Conservation (phyloP, 208 protist genomes). For the Tritrichomonas foetus region DNA sequence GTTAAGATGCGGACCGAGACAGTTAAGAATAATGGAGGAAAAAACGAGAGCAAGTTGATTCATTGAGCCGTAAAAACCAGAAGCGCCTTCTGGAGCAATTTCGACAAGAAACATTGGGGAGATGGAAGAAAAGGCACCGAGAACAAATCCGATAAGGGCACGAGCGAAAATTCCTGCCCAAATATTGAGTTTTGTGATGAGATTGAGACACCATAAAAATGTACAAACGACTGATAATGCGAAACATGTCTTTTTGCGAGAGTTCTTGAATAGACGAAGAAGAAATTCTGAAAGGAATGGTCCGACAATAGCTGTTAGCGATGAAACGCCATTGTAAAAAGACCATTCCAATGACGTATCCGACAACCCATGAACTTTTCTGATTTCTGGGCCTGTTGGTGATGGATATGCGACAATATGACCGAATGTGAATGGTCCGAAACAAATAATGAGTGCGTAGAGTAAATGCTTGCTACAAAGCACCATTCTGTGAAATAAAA, state of each 20-base stretch:
- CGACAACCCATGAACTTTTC: background rate
- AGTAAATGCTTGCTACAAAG: background rate
- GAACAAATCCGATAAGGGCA: background rate
- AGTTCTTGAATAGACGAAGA: too few species aligned
- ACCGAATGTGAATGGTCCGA: background rate
- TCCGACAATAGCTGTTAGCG: background rate
- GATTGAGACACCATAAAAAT: background rate
- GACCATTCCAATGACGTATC: background rate
- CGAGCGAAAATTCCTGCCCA: background rate
- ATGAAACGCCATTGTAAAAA: background rate
- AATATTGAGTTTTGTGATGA: background rate
- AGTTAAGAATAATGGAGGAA: background rate
- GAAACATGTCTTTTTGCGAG: too few species aligned
- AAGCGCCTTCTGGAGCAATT: background rate
- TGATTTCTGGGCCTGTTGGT: background rate
- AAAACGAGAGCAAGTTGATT: background rate
- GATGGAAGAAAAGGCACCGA: background rate
- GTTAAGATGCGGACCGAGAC: background rate
- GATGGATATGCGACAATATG: background rate
- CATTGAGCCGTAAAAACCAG: background rate
- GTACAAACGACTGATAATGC: background rate
- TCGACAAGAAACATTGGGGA: background rate
- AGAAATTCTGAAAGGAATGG: background rate
- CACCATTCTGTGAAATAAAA: too few species aligned
- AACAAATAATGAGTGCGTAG: background rate